Evolutionary conservation across 306 rosid species (phyloP).

Genomic region (Pueraria montana): DNA sequence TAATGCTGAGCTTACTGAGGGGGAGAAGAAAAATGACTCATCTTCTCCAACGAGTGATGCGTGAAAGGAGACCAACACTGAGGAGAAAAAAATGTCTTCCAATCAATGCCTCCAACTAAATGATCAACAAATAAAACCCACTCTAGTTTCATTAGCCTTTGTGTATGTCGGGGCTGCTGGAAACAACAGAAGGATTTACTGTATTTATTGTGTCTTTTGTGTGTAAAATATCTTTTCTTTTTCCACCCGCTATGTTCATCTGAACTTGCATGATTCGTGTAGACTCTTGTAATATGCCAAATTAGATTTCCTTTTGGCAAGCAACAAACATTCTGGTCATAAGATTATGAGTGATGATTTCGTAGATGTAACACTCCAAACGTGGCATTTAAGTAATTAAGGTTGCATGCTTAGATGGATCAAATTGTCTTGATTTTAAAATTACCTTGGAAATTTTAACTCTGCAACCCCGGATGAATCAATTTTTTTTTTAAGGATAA

Average conservation of each 20-base stretch:
- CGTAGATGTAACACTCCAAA: neutral
- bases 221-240: slow-evolving; percentile 15
- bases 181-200: slow-evolving; percentile 28
- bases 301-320: slow-evolving; percentile 17
- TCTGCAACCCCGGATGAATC: neutral
- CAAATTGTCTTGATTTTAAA: neutral
- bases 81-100: slow-evolving; percentile 30
- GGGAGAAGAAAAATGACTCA: slow-evolving; percentile 46
- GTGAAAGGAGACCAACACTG: slow-evolving; percentile 61
- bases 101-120: slow-evolving; percentile 47
- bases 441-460: neutral
- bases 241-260: neutral
- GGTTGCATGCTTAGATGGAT: neutral
- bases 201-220: slow-evolving; percentile 35
- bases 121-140: slow-evolving; percentile 51
- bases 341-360: slow-evolving; percentile 2
- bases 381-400: neutral
- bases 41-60: slow-evolving; percentile 52
- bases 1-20: slow-evolving; percentile 25
- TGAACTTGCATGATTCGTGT: slow-evolving; percentile 26
- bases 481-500: neutral
- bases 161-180: slow-evolving; percentile 1
- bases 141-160: slow-evolving; percentile 41
- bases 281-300: slow-evolving; percentile 28
- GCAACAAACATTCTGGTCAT: neutral